These are phyloP conservation scores for Puccinia triticina DNA, from an alignment of 1,284 basidiomycete genomes.

Conservation along the genomic window DNA sequence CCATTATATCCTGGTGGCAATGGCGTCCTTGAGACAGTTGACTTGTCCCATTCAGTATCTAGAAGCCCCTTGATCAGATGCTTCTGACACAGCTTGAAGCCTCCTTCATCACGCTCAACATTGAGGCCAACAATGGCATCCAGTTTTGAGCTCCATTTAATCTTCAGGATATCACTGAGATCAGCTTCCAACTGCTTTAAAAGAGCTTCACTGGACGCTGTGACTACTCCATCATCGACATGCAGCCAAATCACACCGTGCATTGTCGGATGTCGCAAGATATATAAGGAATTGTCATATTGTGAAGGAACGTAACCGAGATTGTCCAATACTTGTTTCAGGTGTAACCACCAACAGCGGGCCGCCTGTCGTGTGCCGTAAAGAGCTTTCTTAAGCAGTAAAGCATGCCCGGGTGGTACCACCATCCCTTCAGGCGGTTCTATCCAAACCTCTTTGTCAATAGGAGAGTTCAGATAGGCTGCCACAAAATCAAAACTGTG, in stretches of 20 bases:
- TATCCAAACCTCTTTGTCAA: slow-evolving; percentile 21
- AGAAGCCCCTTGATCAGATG: neutral
- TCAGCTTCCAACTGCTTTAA: neutral
- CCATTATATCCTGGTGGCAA: neutral
- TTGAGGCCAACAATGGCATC: neutral
- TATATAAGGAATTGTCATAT: neutral
- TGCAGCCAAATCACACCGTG: slow-evolving; percentile 22
- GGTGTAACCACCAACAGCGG: slow-evolving; percentile 35
- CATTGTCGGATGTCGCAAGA: neutral
- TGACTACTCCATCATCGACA: slow-evolving; percentile 24
- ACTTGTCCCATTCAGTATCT: neutral
- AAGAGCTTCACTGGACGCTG: neutral
- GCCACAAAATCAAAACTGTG: slow-evolving; percentile 33
- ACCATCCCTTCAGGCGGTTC: slow-evolving; percentile 9
- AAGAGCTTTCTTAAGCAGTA: neutral
- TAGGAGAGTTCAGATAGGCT: slow-evolving; percentile 20
- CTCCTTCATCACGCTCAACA: neutral
- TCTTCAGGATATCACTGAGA: neutral
- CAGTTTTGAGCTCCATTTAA: neutral
- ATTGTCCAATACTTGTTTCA: neutral
- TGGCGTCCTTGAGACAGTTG: neutral
- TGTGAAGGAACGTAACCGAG: neutral
- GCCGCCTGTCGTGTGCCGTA: slow-evolving; percentile 33
- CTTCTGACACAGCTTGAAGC: neutral
- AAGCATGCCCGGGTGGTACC: neutral